A percentile compares a stretch with the other conserved stretches of the same genome.
Conservation (phyloP, 2,329 filamentous ascomycete genomes). For the Ambrosiella cleistominuta region DNA sequence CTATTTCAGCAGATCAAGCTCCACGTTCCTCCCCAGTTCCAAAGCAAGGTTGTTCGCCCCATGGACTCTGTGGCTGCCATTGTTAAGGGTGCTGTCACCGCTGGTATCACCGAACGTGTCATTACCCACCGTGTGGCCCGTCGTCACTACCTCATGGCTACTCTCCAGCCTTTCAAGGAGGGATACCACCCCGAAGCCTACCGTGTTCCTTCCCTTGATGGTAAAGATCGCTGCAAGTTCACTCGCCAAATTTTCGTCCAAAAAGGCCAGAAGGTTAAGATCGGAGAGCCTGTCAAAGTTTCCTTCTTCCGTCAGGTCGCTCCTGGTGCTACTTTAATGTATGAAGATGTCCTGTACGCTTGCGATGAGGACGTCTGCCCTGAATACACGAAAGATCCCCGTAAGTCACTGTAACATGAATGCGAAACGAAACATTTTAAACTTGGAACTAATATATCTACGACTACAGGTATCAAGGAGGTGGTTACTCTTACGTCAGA, state of each 20-base stretch:
- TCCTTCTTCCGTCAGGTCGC: conserved; percentile 97
- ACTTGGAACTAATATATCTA: neutral
- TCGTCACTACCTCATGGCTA: conserved; percentile 98
- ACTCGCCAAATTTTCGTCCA: conserved; percentile 97
- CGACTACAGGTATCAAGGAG: conserved; percentile 74
- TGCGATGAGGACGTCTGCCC: conserved; percentile 97
- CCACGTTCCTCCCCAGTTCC: conserved; percentile 94
- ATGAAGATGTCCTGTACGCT: conserved; percentile 93
- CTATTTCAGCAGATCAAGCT: conserved; percentile 99
- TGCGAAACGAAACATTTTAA: neutral
- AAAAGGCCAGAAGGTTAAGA: conserved; percentile 97
- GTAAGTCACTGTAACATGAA: conserved; percentile 41
- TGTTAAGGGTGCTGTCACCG: conserved; percentile 93
- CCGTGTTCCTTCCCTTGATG: conserved; percentile 87
- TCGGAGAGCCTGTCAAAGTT: conserved; percentile 95
- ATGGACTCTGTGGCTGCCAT: conserved; percentile 99
- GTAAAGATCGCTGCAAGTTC: conserved; percentile 97
- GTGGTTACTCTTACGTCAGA: conserved; percentile 95
- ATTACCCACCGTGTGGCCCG: conserved; percentile 93
- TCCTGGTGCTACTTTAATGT: conserved; percentile 94
- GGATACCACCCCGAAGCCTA: conserved; percentile 97
- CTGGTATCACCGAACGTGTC: conserved; percentile 91
- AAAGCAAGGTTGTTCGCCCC: conserved; percentile 90
- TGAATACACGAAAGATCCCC: conserved; percentile 96
- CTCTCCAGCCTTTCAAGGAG: conserved; percentile 95